Evolutionary conservation across 73 alveolate species (phyloP).

Genomic region (Tetrahymena borealis): DNA sequence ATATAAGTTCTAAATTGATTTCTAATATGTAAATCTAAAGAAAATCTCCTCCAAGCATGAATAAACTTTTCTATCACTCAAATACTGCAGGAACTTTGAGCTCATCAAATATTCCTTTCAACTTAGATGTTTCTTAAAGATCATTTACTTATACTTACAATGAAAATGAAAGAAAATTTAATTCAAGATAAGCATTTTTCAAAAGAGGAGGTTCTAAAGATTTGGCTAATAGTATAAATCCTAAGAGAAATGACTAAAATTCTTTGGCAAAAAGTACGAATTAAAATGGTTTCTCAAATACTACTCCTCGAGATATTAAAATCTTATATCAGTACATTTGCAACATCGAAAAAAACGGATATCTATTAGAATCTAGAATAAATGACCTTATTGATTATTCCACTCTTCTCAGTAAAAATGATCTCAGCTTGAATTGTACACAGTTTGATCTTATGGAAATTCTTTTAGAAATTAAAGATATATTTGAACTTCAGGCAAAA

Average conservation of each 20-base stretch:
- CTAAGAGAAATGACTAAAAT: neutral
- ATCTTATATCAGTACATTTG: neutral
- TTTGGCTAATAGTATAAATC: neutral
- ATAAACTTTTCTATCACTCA: neutral
- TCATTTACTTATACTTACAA: neutral
- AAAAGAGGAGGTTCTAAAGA: neutral
- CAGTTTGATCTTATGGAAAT: neutral
- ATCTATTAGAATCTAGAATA: neutral
- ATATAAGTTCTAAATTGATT: neutral
- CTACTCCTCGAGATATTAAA: neutral
- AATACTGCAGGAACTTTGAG: neutral
- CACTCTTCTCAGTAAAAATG: neutral
- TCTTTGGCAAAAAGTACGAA: neutral
- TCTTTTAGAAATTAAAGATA: neutral
- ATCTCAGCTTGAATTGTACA: neutral
- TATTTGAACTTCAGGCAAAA: neutral
- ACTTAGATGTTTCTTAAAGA: neutral
- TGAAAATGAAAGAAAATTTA: neutral
- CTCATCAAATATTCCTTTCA: neutral
- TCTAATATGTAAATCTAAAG: neutral
- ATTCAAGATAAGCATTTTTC: neutral
- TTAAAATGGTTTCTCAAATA: neutral
- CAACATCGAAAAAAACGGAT: neutral
- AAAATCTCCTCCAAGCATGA: neutral
- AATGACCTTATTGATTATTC: neutral